Evolutionary conservation across 1,139 yeast species (phyloP), one percentile per base, ranked within the genome.

Genomic region (Yamadazyma epiphylla): DNA sequence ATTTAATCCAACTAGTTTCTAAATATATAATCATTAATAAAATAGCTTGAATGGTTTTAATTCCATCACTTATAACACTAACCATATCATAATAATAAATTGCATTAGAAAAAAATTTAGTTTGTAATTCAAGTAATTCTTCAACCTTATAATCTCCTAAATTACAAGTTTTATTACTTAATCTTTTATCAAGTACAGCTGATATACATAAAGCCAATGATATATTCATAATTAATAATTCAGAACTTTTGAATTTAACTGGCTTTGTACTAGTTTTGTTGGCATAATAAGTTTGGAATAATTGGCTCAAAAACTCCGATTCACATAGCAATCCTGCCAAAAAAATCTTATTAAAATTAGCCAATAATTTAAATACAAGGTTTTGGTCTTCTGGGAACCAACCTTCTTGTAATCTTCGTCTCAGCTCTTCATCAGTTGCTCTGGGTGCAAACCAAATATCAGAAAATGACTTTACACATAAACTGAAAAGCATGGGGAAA

Each of bases 51-150:
- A 80, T 54, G 2, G 78, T 64, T 25, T 54, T 55, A 0, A 75
- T 30, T 2, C 80, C 80, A 36, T 74, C 80, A 35, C 74, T 63
- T 16, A 74, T 45, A 2, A 74, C 59, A 5, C 66, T 53, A 1
- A 74, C 48, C 32, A 73, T 56, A 34, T 67, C 71, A 41, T 70
- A 77, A 47, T 71, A 76, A 40, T 51, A 67, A 6, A 75, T 49
- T 0, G 74, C 56, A 46, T 65, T 60, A n/a, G 53, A 48, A 32
- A 60, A 48, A 19, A 58, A 43, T 3, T 43, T 38, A 8, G 51
- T 48, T 31, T 59, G 65, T 24, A 62, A 38, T 3, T 37, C 38
- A 8, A 36, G 20, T 22, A 54, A 38, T 7, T 46, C 46, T 9
- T 35, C 42, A 6, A 28, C 29, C 8, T 36, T 33, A 23, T 33